Evolutionary conservation across 306 rosid genomes (phyloP), one percentile per base, ranked within the genome.

Genomic region (Rosa chinensis): DNA sequence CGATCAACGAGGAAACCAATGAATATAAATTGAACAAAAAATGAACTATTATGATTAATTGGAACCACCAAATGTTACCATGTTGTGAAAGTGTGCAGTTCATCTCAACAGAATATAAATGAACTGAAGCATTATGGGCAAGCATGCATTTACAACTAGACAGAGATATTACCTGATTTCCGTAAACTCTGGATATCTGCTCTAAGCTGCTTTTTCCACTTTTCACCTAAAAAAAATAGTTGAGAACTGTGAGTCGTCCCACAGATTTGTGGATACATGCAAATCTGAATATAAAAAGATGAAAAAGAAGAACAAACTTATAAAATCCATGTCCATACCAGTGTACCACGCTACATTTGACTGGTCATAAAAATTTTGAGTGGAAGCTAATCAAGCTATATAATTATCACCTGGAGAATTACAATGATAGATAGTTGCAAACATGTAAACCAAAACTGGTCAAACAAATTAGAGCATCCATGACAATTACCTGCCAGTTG

Each of bases 121-220:
- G 18, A 11, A 16, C 13, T 2, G 1, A 44, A 28, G 66, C 21
- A 4, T 53, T 47, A 50, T 61, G 63, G n/a, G 37, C 73, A 56
- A 17, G 70, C 55, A 61, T 68, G 61, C 40, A 66, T 79, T 53
- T 11, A 76, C 13, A 74, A 42, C 55, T 37, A 74, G 69, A 28
- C 10, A 55, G 44, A 43, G 64, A 64, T 45, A 61, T 79, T 86
- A 95, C 99, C 96, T 93, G 99, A 87, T 91, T 95, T 76, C 99
- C 99, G 75, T 95, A 95, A 88, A 95, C 97, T 84, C 89, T 85
- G 52, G 98, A 88, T 84, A 95, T 93, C 86, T 91, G 94, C 88
- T 95, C 99, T 82, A 95, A 89, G 88, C 99, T 95, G 86, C 88
- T 95, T 85, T 90, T 93, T 61, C 97, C 96, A 45, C 89, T 87